phyloP scores from a whole-genome alignment of 345 rosid genomes.

The Rhodamnia argentea region DNA sequence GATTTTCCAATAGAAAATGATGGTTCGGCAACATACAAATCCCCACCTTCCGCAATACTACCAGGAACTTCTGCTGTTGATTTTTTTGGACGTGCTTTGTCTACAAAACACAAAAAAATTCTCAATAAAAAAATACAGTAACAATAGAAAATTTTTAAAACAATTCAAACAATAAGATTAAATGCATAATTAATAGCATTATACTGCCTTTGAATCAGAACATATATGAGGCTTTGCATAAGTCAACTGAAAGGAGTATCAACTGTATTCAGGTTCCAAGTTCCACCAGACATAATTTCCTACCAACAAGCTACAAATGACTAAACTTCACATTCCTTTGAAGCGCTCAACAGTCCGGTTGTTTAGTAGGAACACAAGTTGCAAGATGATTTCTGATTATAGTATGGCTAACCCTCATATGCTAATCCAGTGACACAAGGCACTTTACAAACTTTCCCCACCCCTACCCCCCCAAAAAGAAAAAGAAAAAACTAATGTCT shows the following conservation, averaged over 20 bases:
- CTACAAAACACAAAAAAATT: slow-evolving; percentile 3
- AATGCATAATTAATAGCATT: not conserved
- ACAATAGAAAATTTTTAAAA: not conserved
- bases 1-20: slow-evolving; percentile 45
- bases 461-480: too few relatives aligned
- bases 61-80: slow-evolving; percentile 4
- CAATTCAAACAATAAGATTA: not conserved
- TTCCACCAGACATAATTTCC: not conserved
- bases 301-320: not conserved
- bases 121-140: not conserved
- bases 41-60: slow-evolving; percentile 11
- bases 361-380: not conserved
- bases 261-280: not conserved
- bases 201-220: not conserved
- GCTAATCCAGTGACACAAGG: not conserved
- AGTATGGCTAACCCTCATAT: not conserved
- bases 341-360: not conserved
- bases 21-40: slow-evolving; percentile 24
- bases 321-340: not conserved
- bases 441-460: not conserved
- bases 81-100: slow-evolving; percentile 11
- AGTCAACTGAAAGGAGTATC: not conserved
- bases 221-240: not conserved
- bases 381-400: not conserved
- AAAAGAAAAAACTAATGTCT: not conserved